Conservation (phyloP, 2,329 filamentous ascomycete genomes). For the Chaetoscypha palmicola region DNA sequence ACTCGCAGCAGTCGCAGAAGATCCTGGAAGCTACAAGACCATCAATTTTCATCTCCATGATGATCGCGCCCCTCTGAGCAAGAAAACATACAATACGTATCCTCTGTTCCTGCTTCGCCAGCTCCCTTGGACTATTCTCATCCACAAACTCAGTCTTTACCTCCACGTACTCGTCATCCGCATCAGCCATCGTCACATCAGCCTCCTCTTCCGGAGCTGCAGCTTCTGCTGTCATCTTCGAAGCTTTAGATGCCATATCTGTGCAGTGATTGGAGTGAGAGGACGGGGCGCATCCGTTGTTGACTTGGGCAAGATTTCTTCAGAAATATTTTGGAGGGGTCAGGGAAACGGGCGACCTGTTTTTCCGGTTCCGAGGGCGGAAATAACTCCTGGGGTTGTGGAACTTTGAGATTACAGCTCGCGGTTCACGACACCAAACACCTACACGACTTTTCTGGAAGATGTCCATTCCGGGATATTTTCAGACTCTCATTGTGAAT, state of each 20-base stretch:
- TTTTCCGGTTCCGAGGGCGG: no score
- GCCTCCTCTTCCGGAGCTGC: slow-evolving; percentile 1
- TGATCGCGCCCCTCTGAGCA: background rate
- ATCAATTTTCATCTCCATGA: background rate
- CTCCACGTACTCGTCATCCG: background rate
- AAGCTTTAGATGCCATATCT: slow-evolving; percentile 20
- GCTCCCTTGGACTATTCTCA: slow-evolving; percentile 14
- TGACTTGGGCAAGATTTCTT: background rate
- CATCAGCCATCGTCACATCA: slow-evolving; percentile 26
- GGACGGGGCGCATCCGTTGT: slow-evolving; percentile 5
- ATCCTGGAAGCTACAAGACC: slow-evolving; percentile 66
- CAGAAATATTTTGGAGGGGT: no score
- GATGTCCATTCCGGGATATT: no score
- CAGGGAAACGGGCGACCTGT: no score
- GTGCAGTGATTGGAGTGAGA: background rate
- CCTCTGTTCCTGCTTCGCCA: slow-evolving; percentile 20
- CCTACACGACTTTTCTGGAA: no score
- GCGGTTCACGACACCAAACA: no score
- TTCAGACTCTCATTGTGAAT: no score
- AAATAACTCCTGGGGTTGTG: no score
- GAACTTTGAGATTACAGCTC: no score
- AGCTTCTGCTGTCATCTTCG: slow-evolving; percentile 13
- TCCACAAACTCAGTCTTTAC: background rate
- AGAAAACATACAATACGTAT: slow-evolving; percentile 25
- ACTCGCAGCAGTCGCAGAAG: slow-evolving; percentile 79